Evolutionary conservation across 2,329 filamentous ascomycete genomes (phyloP).

Genomic region (Arachnomyces sp.): DNA sequence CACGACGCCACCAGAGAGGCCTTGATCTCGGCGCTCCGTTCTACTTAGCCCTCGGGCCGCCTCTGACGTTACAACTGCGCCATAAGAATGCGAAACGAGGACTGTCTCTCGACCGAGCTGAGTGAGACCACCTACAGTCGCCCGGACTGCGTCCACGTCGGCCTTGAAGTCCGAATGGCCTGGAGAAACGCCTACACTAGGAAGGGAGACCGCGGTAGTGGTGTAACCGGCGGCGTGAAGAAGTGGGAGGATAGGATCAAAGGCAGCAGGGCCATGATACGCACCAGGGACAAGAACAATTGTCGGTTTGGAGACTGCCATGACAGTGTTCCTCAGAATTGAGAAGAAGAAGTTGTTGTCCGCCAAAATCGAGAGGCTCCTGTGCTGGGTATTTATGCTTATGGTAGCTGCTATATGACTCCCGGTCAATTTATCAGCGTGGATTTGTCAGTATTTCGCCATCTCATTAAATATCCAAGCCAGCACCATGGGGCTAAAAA

Average conservation of each 20-base stretch:
- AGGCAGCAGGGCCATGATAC: conserved; percentile 28
- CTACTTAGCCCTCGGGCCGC: conserved; percentile 21
- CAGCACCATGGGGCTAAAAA: too few species aligned
- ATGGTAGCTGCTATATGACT: too few species aligned
- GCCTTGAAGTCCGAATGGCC: conserved; percentile 14
- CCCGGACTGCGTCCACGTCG: conserved; percentile 21
- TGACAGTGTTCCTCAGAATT: too few species aligned
- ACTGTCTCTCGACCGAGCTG: conserved; percentile 27
- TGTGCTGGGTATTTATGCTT: too few species aligned
- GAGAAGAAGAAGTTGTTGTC: too few species aligned
- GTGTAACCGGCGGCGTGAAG: conserved; percentile 26
- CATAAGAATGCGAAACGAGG: conserved; percentile 31
- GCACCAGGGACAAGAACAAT: conserved; percentile 31
- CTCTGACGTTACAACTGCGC: conserved; percentile 22
- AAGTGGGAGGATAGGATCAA: conserved; percentile 17
- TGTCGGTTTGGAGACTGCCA: conserved; percentile 20
- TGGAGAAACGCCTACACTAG: conserved; percentile 9
- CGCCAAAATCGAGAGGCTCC: too few species aligned
- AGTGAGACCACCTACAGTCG: conserved; percentile 22
- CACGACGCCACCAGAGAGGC: conserved; percentile 4
- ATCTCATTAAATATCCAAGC: too few species aligned
- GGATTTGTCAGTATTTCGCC: too few species aligned
- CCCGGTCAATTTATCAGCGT: too few species aligned
- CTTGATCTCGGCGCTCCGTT: conserved; percentile 4
- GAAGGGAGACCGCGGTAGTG: conserved; percentile 9